A percentile compares a stretch with the other conserved stretches of the same genome.
These are phyloP conservation scores for Tuctoria greenei DNA, from an alignment of 176 grass and related monocot species.

Conservation along the genomic window DNA sequence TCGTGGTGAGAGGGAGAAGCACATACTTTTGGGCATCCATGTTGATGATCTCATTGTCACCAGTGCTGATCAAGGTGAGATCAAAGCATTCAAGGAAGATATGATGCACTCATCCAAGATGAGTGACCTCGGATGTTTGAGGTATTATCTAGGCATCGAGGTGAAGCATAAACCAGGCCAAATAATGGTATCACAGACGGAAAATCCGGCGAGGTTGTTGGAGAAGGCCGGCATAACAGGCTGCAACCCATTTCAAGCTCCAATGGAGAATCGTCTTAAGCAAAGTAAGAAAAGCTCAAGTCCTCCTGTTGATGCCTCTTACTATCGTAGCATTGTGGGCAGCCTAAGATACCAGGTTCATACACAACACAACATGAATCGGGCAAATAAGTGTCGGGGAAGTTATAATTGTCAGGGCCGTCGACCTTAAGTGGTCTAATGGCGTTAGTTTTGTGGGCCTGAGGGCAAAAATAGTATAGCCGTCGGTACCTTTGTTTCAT, in stretches of 20 bases:
- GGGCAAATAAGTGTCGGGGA: too few relatives aligned
- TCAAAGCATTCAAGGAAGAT: background rate
- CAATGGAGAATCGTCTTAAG: background rate
- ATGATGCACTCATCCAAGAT: background rate
- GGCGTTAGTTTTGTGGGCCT: too few relatives aligned
- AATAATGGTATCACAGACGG: background rate
- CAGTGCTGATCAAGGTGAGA: background rate
- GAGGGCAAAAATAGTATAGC: too few relatives aligned
- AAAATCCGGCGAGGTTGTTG: background rate
- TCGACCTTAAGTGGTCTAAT: too few relatives aligned
- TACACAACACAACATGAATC: too few relatives aligned
- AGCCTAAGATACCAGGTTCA: background rate
- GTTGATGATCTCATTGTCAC: background rate
- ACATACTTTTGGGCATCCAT: background rate
- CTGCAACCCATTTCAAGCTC: background rate
- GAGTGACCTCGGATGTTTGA: background rate
- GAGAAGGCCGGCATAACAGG: background rate
- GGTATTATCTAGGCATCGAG: background rate
- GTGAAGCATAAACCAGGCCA: background rate
- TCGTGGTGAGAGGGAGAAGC: background rate
- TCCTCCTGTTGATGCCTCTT: background rate
- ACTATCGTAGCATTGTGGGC: background rate
- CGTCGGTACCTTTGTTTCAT: too few relatives aligned
- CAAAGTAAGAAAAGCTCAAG: background rate
- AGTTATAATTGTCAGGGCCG: too few relatives aligned